Evolutionary conservation across 2,329 filamentous ascomycete genomes (phyloP).

Genomic region (Trichoderma pleuroti): DNA sequence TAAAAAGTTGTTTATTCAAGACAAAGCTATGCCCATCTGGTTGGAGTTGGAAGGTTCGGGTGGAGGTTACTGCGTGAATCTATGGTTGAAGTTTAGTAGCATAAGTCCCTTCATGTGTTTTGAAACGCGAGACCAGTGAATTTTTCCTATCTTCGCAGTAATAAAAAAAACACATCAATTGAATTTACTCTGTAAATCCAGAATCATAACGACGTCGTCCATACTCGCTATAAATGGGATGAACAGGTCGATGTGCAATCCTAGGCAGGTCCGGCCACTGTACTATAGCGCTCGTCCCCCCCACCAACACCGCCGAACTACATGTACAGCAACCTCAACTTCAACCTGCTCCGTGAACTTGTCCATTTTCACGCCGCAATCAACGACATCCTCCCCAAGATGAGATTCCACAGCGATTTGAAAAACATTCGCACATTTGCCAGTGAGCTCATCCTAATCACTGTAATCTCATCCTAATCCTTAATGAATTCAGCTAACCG

Average conservation of each 20-base stretch:
- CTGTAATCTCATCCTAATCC: background rate
- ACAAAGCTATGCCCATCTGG: background rate
- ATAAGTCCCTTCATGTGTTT: background rate
- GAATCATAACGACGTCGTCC: background rate
- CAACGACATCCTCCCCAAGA: slow-evolving; percentile 33
- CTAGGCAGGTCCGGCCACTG: background rate
- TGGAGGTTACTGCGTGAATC: background rate
- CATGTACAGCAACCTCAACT: background rate
- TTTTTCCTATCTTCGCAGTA: background rate
- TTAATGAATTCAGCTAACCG: background rate
- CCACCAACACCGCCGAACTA: background rate
- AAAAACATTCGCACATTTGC: slow-evolving; percentile 65
- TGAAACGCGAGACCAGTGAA: background rate
- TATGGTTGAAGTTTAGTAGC: background rate
- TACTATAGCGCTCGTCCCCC: background rate
- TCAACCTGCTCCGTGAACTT: background rate
- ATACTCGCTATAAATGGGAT: background rate
- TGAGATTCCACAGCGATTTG: slow-evolving; percentile 65
- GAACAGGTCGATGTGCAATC: background rate
- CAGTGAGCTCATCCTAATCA: slow-evolving; percentile 41
- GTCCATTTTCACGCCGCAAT: background rate
- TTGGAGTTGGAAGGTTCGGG: background rate
- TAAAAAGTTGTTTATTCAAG: background rate
- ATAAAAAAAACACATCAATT: background rate
- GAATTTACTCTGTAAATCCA: background rate